phyloP scores from a whole-genome alignment of 176 grass and related monocot genomes.

The Coix lacrymajobi region DNA sequence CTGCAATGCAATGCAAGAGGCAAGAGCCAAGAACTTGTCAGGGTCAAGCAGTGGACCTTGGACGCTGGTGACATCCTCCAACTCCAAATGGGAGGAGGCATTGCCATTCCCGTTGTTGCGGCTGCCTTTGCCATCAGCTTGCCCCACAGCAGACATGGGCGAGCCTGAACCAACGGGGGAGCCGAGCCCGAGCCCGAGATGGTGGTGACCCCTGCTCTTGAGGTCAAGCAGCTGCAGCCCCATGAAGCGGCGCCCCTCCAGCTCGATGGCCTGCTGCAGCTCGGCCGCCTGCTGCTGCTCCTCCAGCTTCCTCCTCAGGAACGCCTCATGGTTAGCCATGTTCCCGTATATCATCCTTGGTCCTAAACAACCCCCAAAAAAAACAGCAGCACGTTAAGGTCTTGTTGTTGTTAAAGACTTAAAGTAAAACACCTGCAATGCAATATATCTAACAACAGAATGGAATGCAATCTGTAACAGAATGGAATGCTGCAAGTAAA shows the following conservation, averaged over 20 bases:
- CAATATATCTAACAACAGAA: no score
- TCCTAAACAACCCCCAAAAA: neutral
- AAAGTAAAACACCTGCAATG: neutral
- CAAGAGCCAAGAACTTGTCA: neutral
- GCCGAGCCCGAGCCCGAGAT: neutral
- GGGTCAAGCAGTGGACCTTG: neutral
- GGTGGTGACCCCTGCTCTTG: neutral
- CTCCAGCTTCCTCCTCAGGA: neutral
- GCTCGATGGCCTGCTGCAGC: constrained; percentile 9
- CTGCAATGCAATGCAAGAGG: neutral
- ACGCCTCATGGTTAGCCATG: neutral
- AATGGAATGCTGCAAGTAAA: neutral
- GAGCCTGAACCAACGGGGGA: neutral
- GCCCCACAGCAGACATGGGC: neutral
- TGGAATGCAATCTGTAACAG: neutral
- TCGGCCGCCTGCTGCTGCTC: neutral
- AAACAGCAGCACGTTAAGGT: neutral
- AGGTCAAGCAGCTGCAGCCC: neutral
- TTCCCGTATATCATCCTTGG: neutral
- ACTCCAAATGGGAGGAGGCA: neutral
- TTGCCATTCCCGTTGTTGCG: neutral
- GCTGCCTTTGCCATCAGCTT: neutral
- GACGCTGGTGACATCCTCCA: neutral
- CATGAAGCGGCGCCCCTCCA: neutral
- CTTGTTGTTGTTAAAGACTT: no score